Percentiles rank a stretch among this genome's conserved stretches.
Evolutionary conservation across 345 rosid species (phyloP).

Genomic region (Trapa incisa): DNA sequence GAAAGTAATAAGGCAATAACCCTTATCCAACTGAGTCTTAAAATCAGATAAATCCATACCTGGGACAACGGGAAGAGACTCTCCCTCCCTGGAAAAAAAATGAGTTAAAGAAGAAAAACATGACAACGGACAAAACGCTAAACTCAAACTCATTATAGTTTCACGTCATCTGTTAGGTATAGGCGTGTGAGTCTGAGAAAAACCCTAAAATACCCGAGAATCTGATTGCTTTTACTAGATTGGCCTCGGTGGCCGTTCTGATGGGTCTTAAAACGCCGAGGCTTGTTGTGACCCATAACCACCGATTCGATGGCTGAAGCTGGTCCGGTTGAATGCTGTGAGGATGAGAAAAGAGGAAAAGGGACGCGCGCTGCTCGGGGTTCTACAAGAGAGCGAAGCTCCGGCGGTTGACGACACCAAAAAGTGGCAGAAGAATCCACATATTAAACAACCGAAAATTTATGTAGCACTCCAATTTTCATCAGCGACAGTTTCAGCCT

Average conservation of each 20-base stretch:
- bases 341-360: neutral
- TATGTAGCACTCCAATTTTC: neutral
- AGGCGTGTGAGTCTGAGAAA: neutral
- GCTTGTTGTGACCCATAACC: conserved; percentile 45
- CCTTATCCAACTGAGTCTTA: neutral
- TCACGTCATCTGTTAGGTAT: neutral
- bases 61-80: conserved; percentile 42
- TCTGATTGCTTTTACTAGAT: conserved; percentile 31
- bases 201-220: conserved; percentile 17
- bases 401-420: neutral
- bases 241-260: conserved; percentile 28
- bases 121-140: neutral
- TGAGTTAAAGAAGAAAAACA: neutral
- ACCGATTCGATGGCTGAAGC: neutral
- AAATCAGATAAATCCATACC: conserved; percentile 14
- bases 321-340: neutral
- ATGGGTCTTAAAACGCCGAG: conserved; percentile 28
- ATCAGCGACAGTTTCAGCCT: neutral
- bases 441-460: neutral
- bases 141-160: neutral
- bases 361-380: neutral
- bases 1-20: neutral
- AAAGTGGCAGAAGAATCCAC: neutral
- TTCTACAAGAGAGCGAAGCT: neutral
- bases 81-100: conserved; percentile 38